A percentile compares a stretch with the other conserved stretches of the same genome.
These are phyloP conservation scores for Eutrema heterophyllum DNA, from an alignment of 345 rosid genomes.

Conservation along the genomic window DNA sequence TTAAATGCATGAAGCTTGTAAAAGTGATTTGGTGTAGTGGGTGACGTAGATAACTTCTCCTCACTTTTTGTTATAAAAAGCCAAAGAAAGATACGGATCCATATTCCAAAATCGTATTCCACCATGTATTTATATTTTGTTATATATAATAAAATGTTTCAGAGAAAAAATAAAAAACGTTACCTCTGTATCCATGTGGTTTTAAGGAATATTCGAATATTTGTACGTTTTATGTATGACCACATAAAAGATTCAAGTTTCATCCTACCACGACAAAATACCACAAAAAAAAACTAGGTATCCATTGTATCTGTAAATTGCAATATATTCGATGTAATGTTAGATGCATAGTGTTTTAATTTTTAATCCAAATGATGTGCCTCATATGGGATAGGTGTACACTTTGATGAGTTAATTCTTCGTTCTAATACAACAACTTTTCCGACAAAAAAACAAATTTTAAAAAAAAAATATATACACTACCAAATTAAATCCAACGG, in stretches of 20 bases:
- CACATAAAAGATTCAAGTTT: background rate
- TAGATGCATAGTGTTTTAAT: background rate
- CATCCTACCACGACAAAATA: background rate
- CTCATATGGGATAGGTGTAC: background rate
- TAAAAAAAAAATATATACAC: background rate
- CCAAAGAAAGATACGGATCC: no score
- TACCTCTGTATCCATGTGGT: background rate
- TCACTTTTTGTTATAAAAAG: no score
- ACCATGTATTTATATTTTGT: no score
- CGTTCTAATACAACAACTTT: no score
- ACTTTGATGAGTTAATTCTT: background rate
- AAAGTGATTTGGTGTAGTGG: background rate
- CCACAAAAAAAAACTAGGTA: background rate
- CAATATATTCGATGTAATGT: background rate
- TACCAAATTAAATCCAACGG: background rate
- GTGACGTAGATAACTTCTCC: conserved; percentile 2
- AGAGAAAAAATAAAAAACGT: no score
- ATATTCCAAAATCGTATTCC: no score
- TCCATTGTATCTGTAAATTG: background rate
- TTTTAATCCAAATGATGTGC: background rate
- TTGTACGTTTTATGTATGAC: background rate
- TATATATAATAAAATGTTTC: no score
- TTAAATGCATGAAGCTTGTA: background rate
- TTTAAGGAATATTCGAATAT: background rate
- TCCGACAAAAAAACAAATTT: no score